Evolutionary conservation across 1,284 basidiomycete genomes (phyloP).

Genomic region (Marasmius tenuissimus): DNA sequence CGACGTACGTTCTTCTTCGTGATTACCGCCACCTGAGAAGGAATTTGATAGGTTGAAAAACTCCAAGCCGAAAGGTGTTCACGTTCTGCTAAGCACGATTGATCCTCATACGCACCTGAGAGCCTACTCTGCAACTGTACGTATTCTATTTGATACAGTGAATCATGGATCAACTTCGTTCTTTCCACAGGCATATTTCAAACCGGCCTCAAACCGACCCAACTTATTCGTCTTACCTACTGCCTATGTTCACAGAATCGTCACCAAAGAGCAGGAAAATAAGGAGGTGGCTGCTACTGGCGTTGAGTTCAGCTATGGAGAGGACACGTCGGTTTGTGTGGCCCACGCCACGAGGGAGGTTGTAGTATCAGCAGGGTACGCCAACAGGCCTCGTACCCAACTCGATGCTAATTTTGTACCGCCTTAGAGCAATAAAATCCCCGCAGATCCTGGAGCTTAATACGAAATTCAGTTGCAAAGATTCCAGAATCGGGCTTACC

Average conservation of each 20-base stretch:
- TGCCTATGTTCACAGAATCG: constrained; percentile 12
- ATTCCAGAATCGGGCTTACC: constrained; percentile 8
- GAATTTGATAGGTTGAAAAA: neutral
- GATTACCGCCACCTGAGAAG: neutral
- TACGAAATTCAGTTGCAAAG: constrained; percentile 34
- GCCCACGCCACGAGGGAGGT: neutral
- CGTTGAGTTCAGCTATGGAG: constrained; percentile 1
- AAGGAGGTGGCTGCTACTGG: neutral
- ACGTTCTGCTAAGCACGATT: constrained; percentile 12
- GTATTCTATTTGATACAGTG: neutral
- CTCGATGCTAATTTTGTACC: neutral
- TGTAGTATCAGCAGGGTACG: constrained; percentile 9
- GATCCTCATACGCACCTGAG: constrained; percentile 17
- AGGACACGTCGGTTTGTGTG: neutral
- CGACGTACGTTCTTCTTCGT: neutral
- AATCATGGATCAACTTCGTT: neutral
- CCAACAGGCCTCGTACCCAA: neutral
- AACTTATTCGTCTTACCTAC: constrained; percentile 16
- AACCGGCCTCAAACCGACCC: constrained; percentile 5
- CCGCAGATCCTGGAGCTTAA: constrained; percentile 50
- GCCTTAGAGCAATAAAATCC: constrained; percentile 34
- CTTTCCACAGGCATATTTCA: constrained; percentile 10
- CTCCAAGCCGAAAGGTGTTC: constrained; percentile 15
- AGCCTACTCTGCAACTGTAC: constrained; percentile 18
- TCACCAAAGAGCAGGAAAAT: neutral